These are phyloP conservation scores for Prunus padus DNA, from an alignment of 306 rosid species.

Conservation along the genomic window DNA sequence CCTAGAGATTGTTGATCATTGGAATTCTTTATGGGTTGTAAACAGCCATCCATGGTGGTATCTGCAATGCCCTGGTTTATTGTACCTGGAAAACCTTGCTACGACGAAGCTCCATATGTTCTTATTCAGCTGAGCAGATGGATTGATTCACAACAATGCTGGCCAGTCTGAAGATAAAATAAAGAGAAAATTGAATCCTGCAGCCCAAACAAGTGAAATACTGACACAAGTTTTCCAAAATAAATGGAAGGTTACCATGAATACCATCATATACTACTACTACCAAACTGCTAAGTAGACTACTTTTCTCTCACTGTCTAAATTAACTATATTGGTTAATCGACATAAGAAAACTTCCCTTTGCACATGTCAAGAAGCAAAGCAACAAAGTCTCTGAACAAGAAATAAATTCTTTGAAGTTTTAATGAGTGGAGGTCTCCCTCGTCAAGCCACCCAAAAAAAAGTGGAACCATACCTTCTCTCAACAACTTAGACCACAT, in stretches of 20 bases:
- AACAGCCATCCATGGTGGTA: slow-evolving; percentile 43
- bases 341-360: background rate
- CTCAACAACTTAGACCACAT: background rate
- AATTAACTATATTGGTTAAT: background rate
- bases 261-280: background rate
- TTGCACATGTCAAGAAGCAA: background rate
- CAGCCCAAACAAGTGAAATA: background rate
- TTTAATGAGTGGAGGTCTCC: background rate
- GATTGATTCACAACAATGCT: slow-evolving; percentile 20
- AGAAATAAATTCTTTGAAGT: background rate
- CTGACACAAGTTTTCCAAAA: background rate
- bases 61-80: slow-evolving; percentile 27
- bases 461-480: background rate
- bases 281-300: background rate
- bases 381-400: background rate
- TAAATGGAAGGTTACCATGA: slow-evolving; percentile 1
- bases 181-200: background rate
- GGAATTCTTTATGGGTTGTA: slow-evolving; percentile 29
- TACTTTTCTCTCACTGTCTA: background rate
- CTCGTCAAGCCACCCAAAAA: background rate
- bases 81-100: slow-evolving; percentile 24
- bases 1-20: slow-evolving; percentile 33
- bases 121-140: slow-evolving; percentile 30
- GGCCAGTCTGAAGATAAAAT: slow-evolving; percentile 9
- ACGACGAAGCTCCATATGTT: slow-evolving; percentile 25